These are phyloP conservation scores for Mycena amicta DNA, from an alignment of 768 basidiomycete species.

Conservation along the genomic window DNA sequence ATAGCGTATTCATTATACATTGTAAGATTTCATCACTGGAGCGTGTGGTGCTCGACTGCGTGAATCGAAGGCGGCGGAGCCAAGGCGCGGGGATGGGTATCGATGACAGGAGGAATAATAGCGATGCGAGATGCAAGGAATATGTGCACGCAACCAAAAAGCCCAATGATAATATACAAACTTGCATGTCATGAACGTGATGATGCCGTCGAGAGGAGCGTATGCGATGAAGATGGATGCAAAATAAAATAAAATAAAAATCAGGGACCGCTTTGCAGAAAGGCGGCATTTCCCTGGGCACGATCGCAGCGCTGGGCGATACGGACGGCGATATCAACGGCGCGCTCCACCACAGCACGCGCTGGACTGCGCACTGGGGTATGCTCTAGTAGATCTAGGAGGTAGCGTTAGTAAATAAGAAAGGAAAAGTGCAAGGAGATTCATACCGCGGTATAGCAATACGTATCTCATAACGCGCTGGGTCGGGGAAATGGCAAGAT, in stretches of 20 bases:
- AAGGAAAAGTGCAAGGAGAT: background rate
- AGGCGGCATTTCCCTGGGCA: constrained; percentile 55
- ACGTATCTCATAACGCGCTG: constrained; percentile 73
- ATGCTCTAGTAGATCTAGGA: constrained; percentile 55
- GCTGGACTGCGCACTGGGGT: constrained; percentile 58
- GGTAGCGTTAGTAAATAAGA: background rate
- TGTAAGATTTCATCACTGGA: too few species aligned
- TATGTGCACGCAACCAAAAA: background rate
- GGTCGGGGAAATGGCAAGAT: constrained; percentile 66
- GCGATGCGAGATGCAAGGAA: background rate
- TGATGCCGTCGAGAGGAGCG: background rate
- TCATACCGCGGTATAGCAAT: constrained; percentile 59
- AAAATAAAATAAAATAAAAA: background rate
- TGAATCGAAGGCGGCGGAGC: too few species aligned
- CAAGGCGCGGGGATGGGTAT: too few species aligned
- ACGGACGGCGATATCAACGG: constrained; percentile 56
- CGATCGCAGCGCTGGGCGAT: constrained; percentile 64
- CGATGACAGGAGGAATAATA: too few species aligned
- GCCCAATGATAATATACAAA: background rate
- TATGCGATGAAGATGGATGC: background rate
- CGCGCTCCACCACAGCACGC: constrained; percentile 55
- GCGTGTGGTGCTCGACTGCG: too few species aligned
- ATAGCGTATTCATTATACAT: too few species aligned
- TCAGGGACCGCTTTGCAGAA: constrained; percentile 13
- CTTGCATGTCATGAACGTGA: background rate